A percentile compares a stretch with the other conserved stretches of the same genome.
Evolutionary conservation across 2,329 filamentous ascomycete genomes (phyloP).

Genomic region (Stylonectria norvegica): DNA sequence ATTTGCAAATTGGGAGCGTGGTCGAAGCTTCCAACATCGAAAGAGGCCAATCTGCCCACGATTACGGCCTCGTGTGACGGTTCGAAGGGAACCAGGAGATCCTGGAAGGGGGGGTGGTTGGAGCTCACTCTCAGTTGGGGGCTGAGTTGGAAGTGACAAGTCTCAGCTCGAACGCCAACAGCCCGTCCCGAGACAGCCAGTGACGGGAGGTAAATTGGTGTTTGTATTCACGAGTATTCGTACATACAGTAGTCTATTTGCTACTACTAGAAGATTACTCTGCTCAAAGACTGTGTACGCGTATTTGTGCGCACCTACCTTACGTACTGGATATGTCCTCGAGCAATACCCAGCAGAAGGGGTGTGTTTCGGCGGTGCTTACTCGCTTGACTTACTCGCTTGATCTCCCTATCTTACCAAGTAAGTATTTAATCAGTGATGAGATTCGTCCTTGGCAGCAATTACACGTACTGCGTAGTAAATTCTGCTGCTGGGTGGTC

Average conservation of each 20-base stretch:
- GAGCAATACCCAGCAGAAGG: background rate
- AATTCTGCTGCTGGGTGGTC: too few relatives aligned
- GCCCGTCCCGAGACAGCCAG: constrained; percentile 16
- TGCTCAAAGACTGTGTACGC: too few relatives aligned
- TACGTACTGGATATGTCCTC: too few relatives aligned
- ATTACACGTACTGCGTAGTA: too few relatives aligned
- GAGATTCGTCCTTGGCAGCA: background rate
- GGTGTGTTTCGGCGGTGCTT: background rate
- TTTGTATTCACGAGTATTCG: too few relatives aligned
- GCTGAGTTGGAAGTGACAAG: background rate
- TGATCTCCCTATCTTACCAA: background rate
- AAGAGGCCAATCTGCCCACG: constrained; percentile 5
- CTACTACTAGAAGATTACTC: too few relatives aligned
- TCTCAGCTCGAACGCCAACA: constrained; percentile 9
- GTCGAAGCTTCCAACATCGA: constrained; percentile 1
- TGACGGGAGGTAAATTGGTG: constrained; percentile 7
- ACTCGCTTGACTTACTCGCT: background rate
- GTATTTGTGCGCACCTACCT: too few relatives aligned
- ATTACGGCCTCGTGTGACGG: constrained; percentile 9
- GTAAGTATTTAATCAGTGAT: background rate
- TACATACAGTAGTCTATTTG: too few relatives aligned
- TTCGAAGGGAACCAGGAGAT: too few relatives aligned
- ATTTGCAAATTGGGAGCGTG: background rate
- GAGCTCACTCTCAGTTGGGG: background rate
- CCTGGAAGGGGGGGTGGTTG: too few relatives aligned